Base-by-base conservation (phyloP, 2,329 filamentous ascomycete species). In the Fusarium musae region DNA sequence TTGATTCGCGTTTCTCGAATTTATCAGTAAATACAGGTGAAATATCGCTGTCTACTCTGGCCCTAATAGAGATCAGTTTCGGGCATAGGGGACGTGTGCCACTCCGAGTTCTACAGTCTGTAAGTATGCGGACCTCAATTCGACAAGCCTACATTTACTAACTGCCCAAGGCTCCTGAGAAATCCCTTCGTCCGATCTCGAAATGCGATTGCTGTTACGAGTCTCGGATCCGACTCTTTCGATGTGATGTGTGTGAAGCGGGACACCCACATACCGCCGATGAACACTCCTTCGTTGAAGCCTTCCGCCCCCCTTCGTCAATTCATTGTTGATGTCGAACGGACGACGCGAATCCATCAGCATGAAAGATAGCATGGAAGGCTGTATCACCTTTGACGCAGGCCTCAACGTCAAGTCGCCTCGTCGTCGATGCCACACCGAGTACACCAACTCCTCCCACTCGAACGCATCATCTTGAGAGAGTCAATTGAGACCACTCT, bases 361-460 rank as follows among this genome's bases (percentile, higher is more conserved):
- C 13, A 1, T 30, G 0, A 21, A 21, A 11, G 44, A 30, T 47
- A 16, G 4, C 12, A 9, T n/a, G 19, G 8, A 28, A 2, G 17
- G 19, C 19, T 6, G 26, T 13, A 21, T 5, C 44, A 3, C 13
- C 26, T 21, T 30, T 30, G 44, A 21, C 19, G 21, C 10, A 11
- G 4, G 26, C 4, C 15, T 21, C 3, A 1, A 13, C 44, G 26
- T n/a, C 13, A 47, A 30, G 9, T 16, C 19, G 9, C 6, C 19
- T 30, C 9, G 13, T 47, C 44, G 26, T 47, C 44, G 23, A 17
- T 26, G 4, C 26, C 26, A 47, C 6, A 47, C 26, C 13, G 44
- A 11, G 9, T 47, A n/a, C 6, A 8, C 3, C 44, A 10, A 21
- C 4, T 5, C 9, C 13, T 9, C 4, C 44, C 19, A 30, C 44